phyloP scores from a whole-genome alignment of 495 filamentous ascomycete species.

The Neurospora pannonica region DNA sequence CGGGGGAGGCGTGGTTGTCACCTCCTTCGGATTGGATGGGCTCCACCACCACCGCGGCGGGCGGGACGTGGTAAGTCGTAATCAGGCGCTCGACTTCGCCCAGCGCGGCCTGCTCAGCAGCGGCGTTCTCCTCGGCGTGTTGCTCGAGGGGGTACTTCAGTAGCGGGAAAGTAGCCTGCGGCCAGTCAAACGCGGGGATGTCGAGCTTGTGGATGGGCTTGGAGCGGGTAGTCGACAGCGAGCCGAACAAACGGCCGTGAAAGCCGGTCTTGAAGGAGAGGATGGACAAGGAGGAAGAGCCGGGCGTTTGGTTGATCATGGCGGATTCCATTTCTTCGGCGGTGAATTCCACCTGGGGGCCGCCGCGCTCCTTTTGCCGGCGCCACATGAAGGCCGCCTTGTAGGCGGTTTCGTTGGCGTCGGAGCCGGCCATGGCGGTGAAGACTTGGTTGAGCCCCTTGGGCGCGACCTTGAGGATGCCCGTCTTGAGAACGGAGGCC shows the following conservation, averaged over 20 bases:
- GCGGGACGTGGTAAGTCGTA: conserved; percentile 74
- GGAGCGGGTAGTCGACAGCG: conserved; percentile 83
- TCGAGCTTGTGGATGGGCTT: conserved; percentile 98
- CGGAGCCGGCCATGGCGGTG: conserved; percentile 89
- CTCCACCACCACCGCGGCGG: conserved; percentile 83
- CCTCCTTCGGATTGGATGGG: conserved; percentile 97
- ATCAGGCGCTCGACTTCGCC: conserved; percentile 84
- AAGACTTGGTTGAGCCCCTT: conserved; percentile 93
- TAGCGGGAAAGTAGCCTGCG: conserved; percentile 82
- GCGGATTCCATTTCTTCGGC: conserved; percentile 64
- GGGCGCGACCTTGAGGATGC: conserved; percentile 80
- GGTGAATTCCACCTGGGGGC: conserved; percentile 71
- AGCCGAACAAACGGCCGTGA: conserved; percentile 92
- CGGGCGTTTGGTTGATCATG: conserved; percentile 80
- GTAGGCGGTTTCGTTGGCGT: conserved; percentile 98
- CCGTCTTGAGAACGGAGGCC: conserved; percentile 75
- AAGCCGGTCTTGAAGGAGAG: conserved; percentile 89
- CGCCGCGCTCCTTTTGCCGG: conserved; percentile 80
- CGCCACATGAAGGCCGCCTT: conserved; percentile 99
- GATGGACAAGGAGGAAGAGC: conserved; percentile 71
- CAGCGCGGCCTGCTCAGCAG: conserved; percentile 77
- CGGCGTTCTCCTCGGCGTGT: conserved; percentile 70
- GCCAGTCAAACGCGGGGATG: conserved; percentile 98
- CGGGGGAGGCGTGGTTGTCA: conserved; percentile 93
- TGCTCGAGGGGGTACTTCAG: conserved; percentile 89